A percentile compares a stretch with the other conserved stretches of the same genome.
Evolutionary conservation across 495 filamentous ascomycete species (phyloP).

Genomic region (Penicillium bialowiezense): DNA sequence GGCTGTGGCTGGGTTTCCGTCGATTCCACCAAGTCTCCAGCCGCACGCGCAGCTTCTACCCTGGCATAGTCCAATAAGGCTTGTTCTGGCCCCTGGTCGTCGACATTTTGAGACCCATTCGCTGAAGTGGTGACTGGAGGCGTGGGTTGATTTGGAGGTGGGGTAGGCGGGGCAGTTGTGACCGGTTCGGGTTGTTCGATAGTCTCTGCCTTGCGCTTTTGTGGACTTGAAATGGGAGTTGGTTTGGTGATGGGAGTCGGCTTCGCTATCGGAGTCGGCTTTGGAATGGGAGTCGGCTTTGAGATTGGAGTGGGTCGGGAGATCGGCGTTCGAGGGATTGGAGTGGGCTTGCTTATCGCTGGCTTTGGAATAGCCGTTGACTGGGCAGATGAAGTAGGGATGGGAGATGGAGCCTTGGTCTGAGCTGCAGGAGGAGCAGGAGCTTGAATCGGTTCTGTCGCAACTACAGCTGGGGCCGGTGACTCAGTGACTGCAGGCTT

Average conservation of each 20-base stretch:
- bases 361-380: background rate
- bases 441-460: slow-evolving; percentile 12
- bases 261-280: background rate
- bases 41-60: slow-evolving; percentile 1
- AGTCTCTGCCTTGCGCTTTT: background rate
- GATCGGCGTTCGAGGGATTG: background rate
- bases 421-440: background rate
- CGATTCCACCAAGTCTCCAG: background rate
- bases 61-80: slow-evolving; percentile 1
- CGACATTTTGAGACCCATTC: slow-evolving; percentile 1
- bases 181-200: slow-evolving; percentile 5
- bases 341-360: too few relatives aligned
- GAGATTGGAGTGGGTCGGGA: background rate
- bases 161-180: background rate
- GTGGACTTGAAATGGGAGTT: background rate
- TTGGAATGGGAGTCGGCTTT: background rate
- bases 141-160: background rate
- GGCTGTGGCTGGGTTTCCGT: background rate
- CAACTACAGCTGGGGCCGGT: slow-evolving; percentile 5
- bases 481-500: slow-evolving; percentile 8
- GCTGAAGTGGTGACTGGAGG: background rate
- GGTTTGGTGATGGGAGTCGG: background rate
- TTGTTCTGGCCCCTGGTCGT: slow-evolving; percentile 2
- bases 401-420: background rate
- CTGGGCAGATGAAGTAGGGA: too few relatives aligned